Percentiles rank a stretch among this genome's conserved stretches.
Evolutionary conservation across 73 alveolate genomes (phyloP).

Genomic region (Tetrahymena elliotti): DNA sequence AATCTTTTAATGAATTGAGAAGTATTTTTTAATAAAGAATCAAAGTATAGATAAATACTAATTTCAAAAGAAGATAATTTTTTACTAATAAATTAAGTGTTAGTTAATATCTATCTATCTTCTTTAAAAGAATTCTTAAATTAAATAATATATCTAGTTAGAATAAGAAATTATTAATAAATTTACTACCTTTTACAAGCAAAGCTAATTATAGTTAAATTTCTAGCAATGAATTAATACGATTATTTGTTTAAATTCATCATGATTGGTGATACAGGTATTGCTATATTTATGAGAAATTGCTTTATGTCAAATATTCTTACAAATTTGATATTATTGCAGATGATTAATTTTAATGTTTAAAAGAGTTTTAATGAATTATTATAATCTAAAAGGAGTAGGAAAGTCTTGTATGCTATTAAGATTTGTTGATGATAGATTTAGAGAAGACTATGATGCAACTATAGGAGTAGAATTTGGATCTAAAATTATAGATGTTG

Average conservation of each 20-base stretch:
- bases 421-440: slow-evolving; percentile 65
- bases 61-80: background rate
- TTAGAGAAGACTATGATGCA: slow-evolving; percentile 62
- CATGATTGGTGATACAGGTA: slow-evolving; percentile 41
- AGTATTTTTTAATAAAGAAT: no score
- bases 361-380: no score
- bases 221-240: slow-evolving; percentile 2
- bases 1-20: no score
- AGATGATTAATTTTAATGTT: no score
- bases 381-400: slow-evolving; percentile 63
- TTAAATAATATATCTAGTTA: background rate
- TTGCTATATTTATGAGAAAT: no score
- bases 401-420: slow-evolving; percentile 71
- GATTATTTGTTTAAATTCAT: slow-evolving; percentile 37
- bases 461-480: slow-evolving; percentile 84
- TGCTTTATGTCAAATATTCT: no score
- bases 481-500: slow-evolving; percentile 51
- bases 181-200: background rate
- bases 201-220: background rate
- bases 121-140: background rate
- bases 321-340: no score
- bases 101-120: no score
- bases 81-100: background rate
- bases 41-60: background rate
- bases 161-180: background rate